Evolutionary conservation across 495 filamentous ascomycete species (phyloP), one percentile per base, ranked within the genome.

Genomic region (Annulohypoxylon bovei): DNA sequence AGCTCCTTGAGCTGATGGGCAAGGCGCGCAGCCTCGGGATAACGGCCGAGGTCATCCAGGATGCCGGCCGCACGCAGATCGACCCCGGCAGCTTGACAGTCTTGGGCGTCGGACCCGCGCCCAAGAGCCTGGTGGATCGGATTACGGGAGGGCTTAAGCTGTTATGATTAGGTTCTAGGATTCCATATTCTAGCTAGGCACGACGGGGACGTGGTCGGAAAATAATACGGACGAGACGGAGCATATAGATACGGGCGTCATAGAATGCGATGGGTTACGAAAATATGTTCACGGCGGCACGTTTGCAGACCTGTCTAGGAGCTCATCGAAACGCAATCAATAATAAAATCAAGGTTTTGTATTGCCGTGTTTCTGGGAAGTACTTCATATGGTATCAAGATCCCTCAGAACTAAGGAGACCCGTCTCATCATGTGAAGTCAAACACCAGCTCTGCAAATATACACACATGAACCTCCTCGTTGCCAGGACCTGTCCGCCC

Each of bases 41-140:
- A 37, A 94, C 93, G 57, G 91, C 95, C 47, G 89, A 92, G 77
- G 88, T 97, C 32, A 93, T 99, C 53, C 88, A 91, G 72, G 95
- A 99, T 85, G 95, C 95, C n/a, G 95, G 95, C 25, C 86, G 95
- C 61, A 99, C 95, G 30, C 96, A 98, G 88, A 97, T 99, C 80
- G 94, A 90, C n/a, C 87, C 88, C 42, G 94, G 96, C 16, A 96
- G 92, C 75, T 85, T 90, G 74, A 99, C 95, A 3, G 95, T 98
- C 32, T 83, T 98, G 39, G 95, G 96, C 4, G 85, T 99, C 65
- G 92, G 92, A 0, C 89, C 97, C 37, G 95, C 90, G 6, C 96
- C 95, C 18, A 94, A 92, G 85, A 91, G 90, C 70, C 81, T 94
- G 53, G 88, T 99, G 16, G 91, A 99, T 81, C 77, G 88, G 69